Evolutionary conservation across 2,329 filamentous ascomycete genomes (phyloP).

Genomic region (Fusarium tupiense): DNA sequence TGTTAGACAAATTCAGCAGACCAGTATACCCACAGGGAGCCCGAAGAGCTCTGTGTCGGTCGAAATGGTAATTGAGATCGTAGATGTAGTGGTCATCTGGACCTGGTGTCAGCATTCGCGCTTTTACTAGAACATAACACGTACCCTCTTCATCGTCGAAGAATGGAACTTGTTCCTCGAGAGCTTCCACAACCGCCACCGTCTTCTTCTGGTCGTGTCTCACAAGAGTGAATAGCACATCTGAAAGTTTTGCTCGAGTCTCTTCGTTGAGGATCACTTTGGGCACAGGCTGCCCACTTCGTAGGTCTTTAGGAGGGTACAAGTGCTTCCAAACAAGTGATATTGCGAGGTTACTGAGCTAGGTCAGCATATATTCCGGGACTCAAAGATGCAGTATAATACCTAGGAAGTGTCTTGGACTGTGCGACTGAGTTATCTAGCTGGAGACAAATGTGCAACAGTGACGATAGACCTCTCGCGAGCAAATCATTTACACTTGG

Average conservation of each 20-base stretch:
- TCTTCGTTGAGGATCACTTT: constrained; percentile 60
- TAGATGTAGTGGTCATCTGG: constrained; percentile 65
- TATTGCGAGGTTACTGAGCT: constrained; percentile 43
- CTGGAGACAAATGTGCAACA: constrained; percentile 47
- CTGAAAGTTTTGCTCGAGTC: constrained; percentile 68
- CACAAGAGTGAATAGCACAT: constrained; percentile 66
- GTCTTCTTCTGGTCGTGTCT: constrained; percentile 62
- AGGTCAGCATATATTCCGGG: constrained; percentile 2
- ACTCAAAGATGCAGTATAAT: constrained; percentile 2
- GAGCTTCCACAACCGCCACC: constrained; percentile 57
- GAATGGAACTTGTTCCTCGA: constrained; percentile 50
- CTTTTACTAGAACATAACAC: constrained; percentile 33
- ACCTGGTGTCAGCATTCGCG: constrained; percentile 15
- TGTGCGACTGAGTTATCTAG: constrained; percentile 39
- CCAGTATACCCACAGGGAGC: constrained; percentile 86
- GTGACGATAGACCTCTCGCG: constrained; percentile 44
- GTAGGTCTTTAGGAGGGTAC: constrained; percentile 64
- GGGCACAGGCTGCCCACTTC: constrained; percentile 46
- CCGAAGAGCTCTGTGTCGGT: constrained; percentile 74
- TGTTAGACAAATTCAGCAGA: constrained; percentile 91
- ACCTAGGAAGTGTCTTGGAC: constrained; percentile 43
- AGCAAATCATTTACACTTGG: constrained; percentile 42
- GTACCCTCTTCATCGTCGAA: constrained; percentile 52
- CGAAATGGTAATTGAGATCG: constrained; percentile 69
- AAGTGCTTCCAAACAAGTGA: constrained; percentile 71